Base-by-base conservation (phyloP, 1,284 basidiomycete genomes). In the Paramarasmius palmivorus region DNA sequence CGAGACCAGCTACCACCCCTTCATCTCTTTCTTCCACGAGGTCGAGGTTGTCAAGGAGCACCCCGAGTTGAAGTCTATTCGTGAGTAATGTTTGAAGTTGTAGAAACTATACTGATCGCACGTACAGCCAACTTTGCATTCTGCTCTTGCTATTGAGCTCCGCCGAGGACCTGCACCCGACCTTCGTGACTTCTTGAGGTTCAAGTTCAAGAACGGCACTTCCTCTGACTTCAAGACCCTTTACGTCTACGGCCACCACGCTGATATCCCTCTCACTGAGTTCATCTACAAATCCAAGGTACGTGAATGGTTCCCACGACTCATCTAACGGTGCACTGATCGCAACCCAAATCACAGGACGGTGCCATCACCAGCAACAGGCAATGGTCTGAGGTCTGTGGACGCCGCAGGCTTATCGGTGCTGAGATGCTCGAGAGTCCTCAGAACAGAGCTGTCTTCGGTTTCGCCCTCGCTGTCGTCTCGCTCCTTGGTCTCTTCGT, bases 121-220 rank as follows among this genome's bases (percentile, higher is more conserved):
- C 47, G 48, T 52, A 50, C 63, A 86, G 91, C 92, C 63, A 81
- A 93, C 71, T 94, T 82, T 63, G 87, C 87, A n/a, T 1, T 88
- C 89, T 45, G 86, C 88, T 19, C 69, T 92, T 46, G 84, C 84
- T 41, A 87, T 93, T 59, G 92, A 95, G 73, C 76, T 95, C 54
- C 83, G 84, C 65, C 83, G 84, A 57, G 81, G 84, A 60, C 76
- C 81, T 57, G 80, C 86, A 45, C 86, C 87, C n/a, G 88, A 90
- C 63, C 74, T 81, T 59, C 84, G 87, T 59, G 85, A 88, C 72
- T 88, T 89, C 73, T 72, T 95, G 65, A 84, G 88, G 63, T 78
- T 93, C 77, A 87, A 83, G 70, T 93, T 93, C 83, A 87, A 84
- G 74, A 95, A 95, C 70, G 92, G 92, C 39, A 88, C 90, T 29